Conservation (phyloP, 768 basidiomycete genomes). For the Hirschioporus abietinus region DNA sequence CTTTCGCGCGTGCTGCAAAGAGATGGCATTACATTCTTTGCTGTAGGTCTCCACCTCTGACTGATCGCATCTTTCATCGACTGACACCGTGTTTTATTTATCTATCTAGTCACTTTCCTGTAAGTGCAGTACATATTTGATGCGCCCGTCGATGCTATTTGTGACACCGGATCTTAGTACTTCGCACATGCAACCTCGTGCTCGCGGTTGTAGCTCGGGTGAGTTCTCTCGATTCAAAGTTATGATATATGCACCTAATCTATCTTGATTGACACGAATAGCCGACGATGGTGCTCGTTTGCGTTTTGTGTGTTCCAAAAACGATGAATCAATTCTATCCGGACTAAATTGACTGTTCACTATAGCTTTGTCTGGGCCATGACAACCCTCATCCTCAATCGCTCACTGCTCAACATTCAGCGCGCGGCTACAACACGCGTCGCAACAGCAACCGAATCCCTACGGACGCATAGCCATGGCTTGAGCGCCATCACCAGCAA, state of each 20-base stretch:
- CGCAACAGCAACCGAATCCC: not conserved
- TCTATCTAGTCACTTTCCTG: constrained; percentile 1
- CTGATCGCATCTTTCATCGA: not conserved
- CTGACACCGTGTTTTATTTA: not conserved
- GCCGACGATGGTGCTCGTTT: constrained; percentile 22
- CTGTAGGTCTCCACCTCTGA: constrained; percentile 22
- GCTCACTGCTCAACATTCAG: constrained; percentile 27
- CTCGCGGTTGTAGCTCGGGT: constrained; percentile 14
- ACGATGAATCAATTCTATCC: not conserved
- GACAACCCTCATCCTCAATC: constrained; percentile 28
- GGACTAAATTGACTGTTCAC: not conserved
- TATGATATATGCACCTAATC: not conserved
- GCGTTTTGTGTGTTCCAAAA: constrained; percentile 21
- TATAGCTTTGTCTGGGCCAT: constrained; percentile 31
- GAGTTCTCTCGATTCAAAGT: not conserved
- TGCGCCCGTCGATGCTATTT: not conserved
- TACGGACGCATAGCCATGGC: not conserved
- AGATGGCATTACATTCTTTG: constrained; percentile 31
- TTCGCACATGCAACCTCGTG: constrained; percentile 24
- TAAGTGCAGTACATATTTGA: not conserved
- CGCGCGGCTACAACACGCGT: constrained; percentile 7
- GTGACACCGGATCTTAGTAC: constrained; percentile 2
- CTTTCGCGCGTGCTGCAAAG: constrained; percentile 26
- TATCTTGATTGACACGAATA: not conserved
- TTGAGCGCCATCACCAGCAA: not conserved